phyloP scores from a whole-genome alignment of 352 stramenopile genomes.

The Phytophthora idaei region DNA sequence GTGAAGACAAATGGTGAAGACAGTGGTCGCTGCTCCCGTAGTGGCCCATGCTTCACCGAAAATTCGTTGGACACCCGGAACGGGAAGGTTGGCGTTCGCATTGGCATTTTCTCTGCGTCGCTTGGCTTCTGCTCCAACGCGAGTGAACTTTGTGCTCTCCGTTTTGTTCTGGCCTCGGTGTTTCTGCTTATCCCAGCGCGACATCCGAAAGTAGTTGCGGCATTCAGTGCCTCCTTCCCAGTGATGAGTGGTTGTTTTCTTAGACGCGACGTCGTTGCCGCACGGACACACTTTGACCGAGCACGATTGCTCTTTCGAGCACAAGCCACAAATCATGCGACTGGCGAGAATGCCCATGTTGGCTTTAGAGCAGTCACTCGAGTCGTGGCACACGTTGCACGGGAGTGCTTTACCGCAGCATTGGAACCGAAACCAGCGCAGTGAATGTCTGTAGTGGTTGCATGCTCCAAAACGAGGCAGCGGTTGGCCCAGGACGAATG shows the following conservation, averaged over 20 bases:
- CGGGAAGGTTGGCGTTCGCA: neutral
- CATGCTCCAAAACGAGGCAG: slow-evolving; percentile 67
- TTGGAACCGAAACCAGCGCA: slow-evolving; percentile 83
- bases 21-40: neutral
- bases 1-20: neutral
- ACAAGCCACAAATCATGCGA: slow-evolving; percentile 80
- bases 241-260: slow-evolving; percentile 46
- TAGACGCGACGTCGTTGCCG: slow-evolving; percentile 61
- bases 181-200: slow-evolving; percentile 67
- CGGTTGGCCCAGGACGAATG: slow-evolving; percentile 61
- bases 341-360: slow-evolving; percentile 72
- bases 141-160: slow-evolving; percentile 72
- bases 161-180: slow-evolving; percentile 75
- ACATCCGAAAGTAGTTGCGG: slow-evolving; percentile 61
- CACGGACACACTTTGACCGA: slow-evolving; percentile 60
- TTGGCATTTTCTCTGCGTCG: slow-evolving; percentile 23
- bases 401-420: slow-evolving; percentile 78
- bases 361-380: slow-evolving; percentile 58
- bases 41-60: neutral
- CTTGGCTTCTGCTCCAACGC: slow-evolving; percentile 64
- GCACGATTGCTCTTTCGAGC: slow-evolving; percentile 76
- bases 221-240: slow-evolving; percentile 78
- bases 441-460: slow-evolving; percentile 74
- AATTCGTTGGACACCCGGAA: neutral
- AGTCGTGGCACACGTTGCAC: slow-evolving; percentile 77